These are phyloP conservation scores for Trypanosoma cruzi DNA, from an alignment of 208 protist species.

Conservation along the genomic window DNA sequence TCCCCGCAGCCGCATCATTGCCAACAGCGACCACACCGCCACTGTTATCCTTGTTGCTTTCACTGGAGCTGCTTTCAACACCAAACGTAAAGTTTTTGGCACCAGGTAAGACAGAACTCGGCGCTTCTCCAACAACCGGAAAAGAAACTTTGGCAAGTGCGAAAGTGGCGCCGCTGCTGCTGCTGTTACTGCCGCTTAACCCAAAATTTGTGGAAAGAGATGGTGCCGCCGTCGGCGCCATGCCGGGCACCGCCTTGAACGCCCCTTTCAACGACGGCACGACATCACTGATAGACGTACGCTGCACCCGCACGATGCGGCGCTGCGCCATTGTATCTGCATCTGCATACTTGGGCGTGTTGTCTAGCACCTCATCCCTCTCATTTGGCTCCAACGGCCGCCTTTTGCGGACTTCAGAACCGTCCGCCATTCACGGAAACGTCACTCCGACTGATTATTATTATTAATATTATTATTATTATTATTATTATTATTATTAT, in stretches of 20 bases:
- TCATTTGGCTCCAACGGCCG: conserved; percentile 11
- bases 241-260: conserved; percentile 16
- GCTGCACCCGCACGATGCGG: conserved; percentile 61
- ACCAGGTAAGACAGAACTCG: not conserved
- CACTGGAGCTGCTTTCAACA: not conserved
- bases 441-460: conserved; percentile 8
- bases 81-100: conserved; percentile 11
- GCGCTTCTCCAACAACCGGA: not conserved
- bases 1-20: not conserved
- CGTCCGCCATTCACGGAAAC: conserved; percentile 19
- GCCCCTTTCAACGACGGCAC: conserved; percentile 17
- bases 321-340: conserved; percentile 58
- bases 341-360: conserved; percentile 55
- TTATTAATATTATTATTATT: too few relatives aligned
- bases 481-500: too few relatives aligned
- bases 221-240: conserved; percentile 7
- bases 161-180: not conserved
- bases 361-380: conserved; percentile 45
- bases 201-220: conserved; percentile 21
- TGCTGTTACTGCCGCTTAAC: not conserved
- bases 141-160: not conserved
- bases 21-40: not conserved
- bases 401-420: conserved; percentile 4
- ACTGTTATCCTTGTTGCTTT: not conserved
- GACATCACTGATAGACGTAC: conserved; percentile 14